phyloP scores from a whole-genome alignment of 2,329 filamentous ascomycete species.

The Colletotrichum lupini region DNA sequence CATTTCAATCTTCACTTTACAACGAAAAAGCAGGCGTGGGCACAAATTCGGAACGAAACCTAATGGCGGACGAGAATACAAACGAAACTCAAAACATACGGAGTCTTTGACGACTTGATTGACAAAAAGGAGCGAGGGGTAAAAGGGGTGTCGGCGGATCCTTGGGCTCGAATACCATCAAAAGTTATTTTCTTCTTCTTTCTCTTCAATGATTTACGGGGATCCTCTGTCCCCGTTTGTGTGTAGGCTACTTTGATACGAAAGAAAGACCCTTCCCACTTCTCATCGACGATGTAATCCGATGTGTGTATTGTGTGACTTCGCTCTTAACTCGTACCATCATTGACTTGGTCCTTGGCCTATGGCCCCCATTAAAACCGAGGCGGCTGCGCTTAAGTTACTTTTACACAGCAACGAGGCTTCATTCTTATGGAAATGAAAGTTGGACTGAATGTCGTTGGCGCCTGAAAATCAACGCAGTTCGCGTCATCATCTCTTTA shows the following conservation, averaged over 20 bases:
- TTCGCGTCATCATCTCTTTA: not conserved
- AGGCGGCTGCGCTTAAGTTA: too few relatives aligned
- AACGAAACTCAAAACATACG: conserved; percentile 4
- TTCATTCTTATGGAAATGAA: too few relatives aligned
- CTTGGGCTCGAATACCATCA: conserved; percentile 31
- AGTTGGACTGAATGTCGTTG: too few relatives aligned
- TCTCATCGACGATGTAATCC: not conserved
- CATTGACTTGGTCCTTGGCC: not conserved
- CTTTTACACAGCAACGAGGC: too few relatives aligned
- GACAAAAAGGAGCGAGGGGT: not conserved
- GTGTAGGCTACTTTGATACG: conserved; percentile 16
- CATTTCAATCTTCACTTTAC: conserved; percentile 4
- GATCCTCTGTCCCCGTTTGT: not conserved
- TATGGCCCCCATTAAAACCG: not conserved
- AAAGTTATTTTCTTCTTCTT: conserved; percentile 26
- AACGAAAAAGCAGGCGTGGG: not conserved
- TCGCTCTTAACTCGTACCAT: not conserved
- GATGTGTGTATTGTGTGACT: not conserved
- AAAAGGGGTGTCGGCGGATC: conserved; percentile 12
- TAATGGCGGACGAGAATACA: conserved; percentile 1
- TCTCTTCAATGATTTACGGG: conserved; percentile 5
- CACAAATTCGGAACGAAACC: not conserved
- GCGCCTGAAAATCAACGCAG: too few relatives aligned
- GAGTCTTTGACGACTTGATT: conserved; percentile 20
- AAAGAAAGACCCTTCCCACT: conserved; percentile 17